Evolutionary conservation across 768 basidiomycete genomes (phyloP), one percentile per base, ranked within the genome.

Genomic region (Russula virescens): DNA sequence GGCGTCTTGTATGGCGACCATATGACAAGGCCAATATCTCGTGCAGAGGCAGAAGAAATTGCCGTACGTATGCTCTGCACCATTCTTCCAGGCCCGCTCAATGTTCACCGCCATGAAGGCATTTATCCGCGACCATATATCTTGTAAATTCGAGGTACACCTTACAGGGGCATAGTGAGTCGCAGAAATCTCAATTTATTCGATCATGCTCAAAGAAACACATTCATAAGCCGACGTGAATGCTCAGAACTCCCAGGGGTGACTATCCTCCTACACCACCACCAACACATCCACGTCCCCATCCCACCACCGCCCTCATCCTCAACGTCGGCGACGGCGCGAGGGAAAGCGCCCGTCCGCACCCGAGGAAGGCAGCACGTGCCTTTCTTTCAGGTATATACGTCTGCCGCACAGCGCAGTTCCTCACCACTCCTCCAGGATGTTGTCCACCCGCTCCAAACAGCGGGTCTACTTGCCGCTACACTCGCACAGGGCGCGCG

Each of bases 131-230:
- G 74, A 79, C 18, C 76, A 75, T 60, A 63, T 86, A 7, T 76
- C 79, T 42, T 68, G 76, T 21, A 79, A 77, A 49, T 83, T 79
- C 64, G 81, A 84, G 61, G 64, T 82, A 19, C 68, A 78, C 34
- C 68, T 84, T n/a, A 77, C 76, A 0, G 86, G 85, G 11, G 77
- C 76, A 72, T 83, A 85, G 86, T 88, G 69, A 70, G 86, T 72
- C 16, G 40, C 43, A 43, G 34, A 28, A 40, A 25, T 38, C 11
- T 2, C 31, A 46, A 13, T 38, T 38, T 19, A 11, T n/a, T 60
- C 8, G n/a, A 23, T 43, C 14, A n/a, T 28, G 19, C 31, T 23
- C 10, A 40, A 7, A 40, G n/a, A 16, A 23, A 18, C 13, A 38
- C 34, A 57, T 53, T 35, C 38, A 34, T n/a, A 58, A 84, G 86